Percentiles rank a stretch among this genome's conserved stretches.
Conservation (phyloP, 2,329 filamentous ascomycete species). For the Trichophaea hybrida region DNA sequence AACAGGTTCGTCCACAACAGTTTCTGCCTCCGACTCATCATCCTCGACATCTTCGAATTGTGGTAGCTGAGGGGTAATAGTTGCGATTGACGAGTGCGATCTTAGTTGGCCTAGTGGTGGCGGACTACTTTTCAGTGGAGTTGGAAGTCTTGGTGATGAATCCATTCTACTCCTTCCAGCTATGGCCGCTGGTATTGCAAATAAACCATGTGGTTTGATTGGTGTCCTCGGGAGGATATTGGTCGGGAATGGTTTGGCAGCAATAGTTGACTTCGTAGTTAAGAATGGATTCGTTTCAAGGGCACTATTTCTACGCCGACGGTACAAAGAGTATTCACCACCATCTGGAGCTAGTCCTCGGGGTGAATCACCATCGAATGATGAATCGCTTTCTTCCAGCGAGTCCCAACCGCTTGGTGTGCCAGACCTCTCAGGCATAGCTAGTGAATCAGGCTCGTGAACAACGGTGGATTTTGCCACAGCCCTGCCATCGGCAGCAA, state of each 20-base stretch:
- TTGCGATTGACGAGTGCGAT: not conserved
- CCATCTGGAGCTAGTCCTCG: constrained; percentile 23
- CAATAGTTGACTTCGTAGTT: not conserved
- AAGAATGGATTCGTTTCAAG: not conserved
- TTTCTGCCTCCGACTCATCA: constrained; percentile 23
- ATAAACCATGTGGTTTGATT: not conserved
- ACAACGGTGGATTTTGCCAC: constrained; percentile 20
- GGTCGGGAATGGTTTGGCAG: not conserved
- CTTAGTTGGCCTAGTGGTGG: not conserved
- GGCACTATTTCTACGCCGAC: constrained; percentile 10
- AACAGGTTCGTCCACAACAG: constrained; percentile 21
- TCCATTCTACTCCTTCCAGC: constrained; percentile 13
- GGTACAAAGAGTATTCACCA: constrained; percentile 18
- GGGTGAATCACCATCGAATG: constrained; percentile 20
- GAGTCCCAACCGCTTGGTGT: constrained; percentile 12
- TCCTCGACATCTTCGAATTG: constrained; percentile 8
- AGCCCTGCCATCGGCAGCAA: constrained; percentile 22
- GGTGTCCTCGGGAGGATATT: not conserved
- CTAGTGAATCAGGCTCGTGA: constrained; percentile 13
- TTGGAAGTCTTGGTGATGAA: constrained; percentile 20
- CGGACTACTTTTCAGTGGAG: constrained; percentile 19
- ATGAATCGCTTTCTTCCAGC: constrained; percentile 22
- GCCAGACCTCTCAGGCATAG: not conserved
- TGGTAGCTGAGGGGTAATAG: not conserved
- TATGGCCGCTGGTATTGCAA: constrained; percentile 9